Conservation (phyloP, 1,139 yeast species). For the Kodamaea anthophila region DNA sequence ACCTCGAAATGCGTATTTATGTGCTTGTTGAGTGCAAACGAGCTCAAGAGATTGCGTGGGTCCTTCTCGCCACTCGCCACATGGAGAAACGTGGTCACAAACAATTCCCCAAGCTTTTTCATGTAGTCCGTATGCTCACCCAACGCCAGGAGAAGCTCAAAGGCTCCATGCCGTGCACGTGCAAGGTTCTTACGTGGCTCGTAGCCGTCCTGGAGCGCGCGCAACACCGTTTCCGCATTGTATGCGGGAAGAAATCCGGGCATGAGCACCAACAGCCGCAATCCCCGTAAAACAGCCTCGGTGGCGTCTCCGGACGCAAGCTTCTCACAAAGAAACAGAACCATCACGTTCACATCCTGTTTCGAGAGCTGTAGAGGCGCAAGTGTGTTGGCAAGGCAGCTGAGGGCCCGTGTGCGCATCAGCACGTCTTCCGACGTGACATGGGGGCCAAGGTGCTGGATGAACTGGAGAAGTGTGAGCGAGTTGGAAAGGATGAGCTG, state of each 20-base stretch:
- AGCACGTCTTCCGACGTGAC: slow-evolving; percentile 63
- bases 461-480: slow-evolving; percentile 45
- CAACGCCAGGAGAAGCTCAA: slow-evolving; percentile 40
- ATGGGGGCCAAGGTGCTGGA: slow-evolving; percentile 48
- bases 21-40: slow-evolving; percentile 52
- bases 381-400: slow-evolving; percentile 54
- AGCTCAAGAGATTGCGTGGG: slow-evolving; percentile 73
- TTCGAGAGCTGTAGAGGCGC: slow-evolving; percentile 34
- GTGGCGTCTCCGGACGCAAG: slow-evolving; percentile 47
- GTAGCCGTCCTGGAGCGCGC: slow-evolving; percentile 39
- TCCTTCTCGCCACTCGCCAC: slow-evolving; percentile 88
- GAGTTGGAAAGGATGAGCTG: slow-evolving; percentile 26
- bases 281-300: slow-evolving; percentile 48
- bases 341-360: slow-evolving; percentile 64
- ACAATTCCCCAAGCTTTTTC: slow-evolving; percentile 25
- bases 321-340: slow-evolving; percentile 59
- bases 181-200: slow-evolving; percentile 62
- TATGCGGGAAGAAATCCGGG: slow-evolving; percentile 31
- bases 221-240: slow-evolving; percentile 32
- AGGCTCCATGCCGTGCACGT: slow-evolving; percentile 55
- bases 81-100: slow-evolving; percentile 53
- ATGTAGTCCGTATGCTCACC: slow-evolving; percentile 15
- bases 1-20: slow-evolving; percentile 46
- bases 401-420: slow-evolving; percentile 47
- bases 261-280: slow-evolving; percentile 48